Conservation (phyloP, 768 basidiomycete species). For the Flagelloscypha sp. region DNA sequence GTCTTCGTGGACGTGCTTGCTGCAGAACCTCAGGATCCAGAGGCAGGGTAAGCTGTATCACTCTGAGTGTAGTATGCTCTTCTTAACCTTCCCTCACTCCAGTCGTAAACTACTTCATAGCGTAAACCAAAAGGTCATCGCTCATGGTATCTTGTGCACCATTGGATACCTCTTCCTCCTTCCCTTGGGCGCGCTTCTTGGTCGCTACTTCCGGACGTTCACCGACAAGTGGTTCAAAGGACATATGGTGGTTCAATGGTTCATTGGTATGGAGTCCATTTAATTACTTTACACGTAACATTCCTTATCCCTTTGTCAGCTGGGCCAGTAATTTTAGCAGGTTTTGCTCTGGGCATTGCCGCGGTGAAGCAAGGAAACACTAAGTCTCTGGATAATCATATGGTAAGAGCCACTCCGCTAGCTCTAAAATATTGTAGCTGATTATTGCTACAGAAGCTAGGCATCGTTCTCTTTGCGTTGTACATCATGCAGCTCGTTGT, state of each 20-base stretch:
- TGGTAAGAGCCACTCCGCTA: not conserved
- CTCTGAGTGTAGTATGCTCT: too few species aligned
- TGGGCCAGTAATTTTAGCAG: conserved; percentile 45
- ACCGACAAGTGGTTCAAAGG: conserved; percentile 30
- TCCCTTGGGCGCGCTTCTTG: conserved; percentile 48
- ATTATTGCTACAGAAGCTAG: conserved; percentile 33
- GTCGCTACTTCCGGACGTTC: conserved; percentile 46
- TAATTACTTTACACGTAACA: too few species aligned
- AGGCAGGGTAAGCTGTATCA: too few species aligned
- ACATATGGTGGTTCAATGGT: conserved; percentile 7
- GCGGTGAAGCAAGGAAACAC: conserved; percentile 11
- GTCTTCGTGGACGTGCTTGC: too few species aligned
- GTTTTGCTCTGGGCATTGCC: conserved; percentile 27
- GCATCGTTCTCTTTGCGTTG: conserved; percentile 43
- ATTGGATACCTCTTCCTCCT: conserved; percentile 50
- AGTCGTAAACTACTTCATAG: too few species aligned
- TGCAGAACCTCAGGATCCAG: too few species aligned
- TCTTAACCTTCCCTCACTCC: too few species aligned
- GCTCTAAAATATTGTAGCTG: not conserved
- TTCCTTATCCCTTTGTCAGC: conserved; percentile 6
- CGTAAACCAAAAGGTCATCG: too few species aligned
- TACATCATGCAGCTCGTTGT: conserved; percentile 43
- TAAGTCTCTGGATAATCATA: conserved; percentile 4
- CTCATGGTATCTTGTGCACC: conserved; percentile 44
- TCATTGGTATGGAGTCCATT: too few species aligned